Evolutionary conservation across 768 basidiomycete species (phyloP).

Genomic region (Mycena galericulata): DNA sequence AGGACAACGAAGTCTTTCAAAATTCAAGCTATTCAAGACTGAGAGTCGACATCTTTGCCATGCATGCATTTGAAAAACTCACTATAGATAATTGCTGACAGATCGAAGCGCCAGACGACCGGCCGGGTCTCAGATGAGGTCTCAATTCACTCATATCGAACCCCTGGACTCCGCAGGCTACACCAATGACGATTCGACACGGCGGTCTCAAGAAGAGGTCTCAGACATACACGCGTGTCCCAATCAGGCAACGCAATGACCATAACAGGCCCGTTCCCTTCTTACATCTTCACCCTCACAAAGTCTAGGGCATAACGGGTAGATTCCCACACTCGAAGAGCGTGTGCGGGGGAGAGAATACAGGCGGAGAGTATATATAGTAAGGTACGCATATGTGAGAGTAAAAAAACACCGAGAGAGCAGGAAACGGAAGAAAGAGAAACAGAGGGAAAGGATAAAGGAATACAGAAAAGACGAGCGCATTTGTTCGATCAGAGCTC

Average conservation of each 20-base stretch:
- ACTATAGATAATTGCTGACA: too few relatives aligned
- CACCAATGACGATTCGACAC: too few relatives aligned
- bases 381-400: constrained; percentile 16
- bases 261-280: not conserved
- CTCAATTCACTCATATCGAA: too few relatives aligned
- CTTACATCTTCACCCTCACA: not conserved
- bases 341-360: constrained; percentile 14
- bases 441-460: constrained; percentile 15
- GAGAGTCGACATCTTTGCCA: too few relatives aligned
- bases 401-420: constrained; percentile 24
- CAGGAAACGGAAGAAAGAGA: constrained; percentile 13
- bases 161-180: too few relatives aligned
- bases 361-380: constrained; percentile 11
- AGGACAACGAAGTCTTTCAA: too few relatives aligned
- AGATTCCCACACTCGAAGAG: constrained; percentile 21
- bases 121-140: too few relatives aligned
- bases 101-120: too few relatives aligned
- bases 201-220: too few relatives aligned
- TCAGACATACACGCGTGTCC: too few relatives aligned
- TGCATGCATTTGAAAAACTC: too few relatives aligned
- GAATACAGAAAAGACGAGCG: constrained; percentile 27
- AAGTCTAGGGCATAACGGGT: constrained; percentile 11
- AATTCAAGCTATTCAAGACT: too few relatives aligned
- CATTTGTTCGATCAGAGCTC: constrained; percentile 55
- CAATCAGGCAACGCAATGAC: not conserved